Evolutionary conservation across 257 asterid genomes (phyloP).

Genomic region (Salvia rosmarinus): DNA sequence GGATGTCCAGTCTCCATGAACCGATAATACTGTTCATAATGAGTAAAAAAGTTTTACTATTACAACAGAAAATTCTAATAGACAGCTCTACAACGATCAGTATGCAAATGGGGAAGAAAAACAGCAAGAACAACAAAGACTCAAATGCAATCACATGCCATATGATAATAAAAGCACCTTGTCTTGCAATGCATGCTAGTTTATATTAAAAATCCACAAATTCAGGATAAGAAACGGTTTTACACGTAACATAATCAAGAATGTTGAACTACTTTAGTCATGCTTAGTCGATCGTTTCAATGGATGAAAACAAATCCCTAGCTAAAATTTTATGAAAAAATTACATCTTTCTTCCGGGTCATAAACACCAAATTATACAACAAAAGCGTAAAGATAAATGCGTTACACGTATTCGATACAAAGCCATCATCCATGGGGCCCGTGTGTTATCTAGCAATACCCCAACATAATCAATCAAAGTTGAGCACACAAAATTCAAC

Average conservation of each 20-base stretch:
- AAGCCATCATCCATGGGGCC: not conserved
- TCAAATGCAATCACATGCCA: not conserved
- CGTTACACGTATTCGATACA: not conserved
- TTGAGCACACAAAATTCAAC: slow-evolving; percentile 5
- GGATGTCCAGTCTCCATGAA: slow-evolving; percentile 60
- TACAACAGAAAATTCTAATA: not conserved
- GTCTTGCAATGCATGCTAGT: slow-evolving; percentile 6
- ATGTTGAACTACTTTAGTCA: not conserved
- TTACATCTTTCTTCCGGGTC: not conserved
- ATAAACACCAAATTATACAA: not conserved
- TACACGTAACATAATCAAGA: not conserved
- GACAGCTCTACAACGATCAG: not conserved
- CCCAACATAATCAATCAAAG: slow-evolving; percentile 6
- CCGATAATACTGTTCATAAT: slow-evolving; percentile 38
- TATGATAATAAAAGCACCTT: not conserved
- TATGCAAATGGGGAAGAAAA: not conserved
- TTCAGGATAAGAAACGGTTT: not conserved
- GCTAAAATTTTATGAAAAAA: not conserved
- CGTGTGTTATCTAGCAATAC: not conserved
- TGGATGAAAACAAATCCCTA: not conserved
- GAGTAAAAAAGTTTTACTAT: not conserved
- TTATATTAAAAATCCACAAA: not conserved
- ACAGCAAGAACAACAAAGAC: not conserved
- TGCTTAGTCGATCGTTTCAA: not conserved
- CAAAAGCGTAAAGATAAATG: slow-evolving; percentile 10